Conservation (phyloP, 495 filamentous ascomycete genomes). For the Xylaria acuta region DNA sequence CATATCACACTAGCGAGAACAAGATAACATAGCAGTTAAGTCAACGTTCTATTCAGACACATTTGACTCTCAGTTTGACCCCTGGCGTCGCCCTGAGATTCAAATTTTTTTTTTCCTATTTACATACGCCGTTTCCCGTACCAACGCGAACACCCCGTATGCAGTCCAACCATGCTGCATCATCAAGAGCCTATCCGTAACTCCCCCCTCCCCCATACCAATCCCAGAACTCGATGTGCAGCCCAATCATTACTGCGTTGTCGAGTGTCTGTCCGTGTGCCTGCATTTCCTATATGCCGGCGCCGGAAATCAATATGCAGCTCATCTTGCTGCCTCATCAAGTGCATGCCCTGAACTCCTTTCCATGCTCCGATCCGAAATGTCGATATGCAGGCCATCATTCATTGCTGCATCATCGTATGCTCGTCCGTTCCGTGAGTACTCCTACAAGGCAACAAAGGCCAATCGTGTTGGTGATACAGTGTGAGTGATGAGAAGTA, state of each 20-base stretch:
- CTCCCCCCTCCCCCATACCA: not conserved
- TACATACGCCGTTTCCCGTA: not conserved
- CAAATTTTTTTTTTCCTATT: not conserved
- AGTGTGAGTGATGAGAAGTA: not conserved
- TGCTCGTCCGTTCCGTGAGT: not conserved
- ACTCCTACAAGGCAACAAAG: not conserved
- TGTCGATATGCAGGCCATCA: not conserved
- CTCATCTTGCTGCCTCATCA: not conserved
- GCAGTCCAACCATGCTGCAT: not conserved
- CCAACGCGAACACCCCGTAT: not conserved
- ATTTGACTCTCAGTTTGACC: not conserved
- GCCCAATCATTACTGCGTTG: not conserved
- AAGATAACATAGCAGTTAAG: not conserved
- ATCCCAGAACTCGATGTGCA: not conserved
- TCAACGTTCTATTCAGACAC: not conserved
- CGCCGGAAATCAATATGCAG: not conserved
- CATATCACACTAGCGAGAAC: not conserved
- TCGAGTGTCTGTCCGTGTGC: not conserved
- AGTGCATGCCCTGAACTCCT: not conserved
- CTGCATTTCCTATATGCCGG: not conserved
- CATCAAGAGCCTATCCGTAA: not conserved
- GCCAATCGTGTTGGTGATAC: not conserved
- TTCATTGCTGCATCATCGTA: not conserved
- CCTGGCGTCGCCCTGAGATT: not conserved
- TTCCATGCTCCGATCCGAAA: not conserved